Evolutionary conservation across 257 asterid genomes (phyloP).

Genomic region (Jacaranda mimosifolia): DNA sequence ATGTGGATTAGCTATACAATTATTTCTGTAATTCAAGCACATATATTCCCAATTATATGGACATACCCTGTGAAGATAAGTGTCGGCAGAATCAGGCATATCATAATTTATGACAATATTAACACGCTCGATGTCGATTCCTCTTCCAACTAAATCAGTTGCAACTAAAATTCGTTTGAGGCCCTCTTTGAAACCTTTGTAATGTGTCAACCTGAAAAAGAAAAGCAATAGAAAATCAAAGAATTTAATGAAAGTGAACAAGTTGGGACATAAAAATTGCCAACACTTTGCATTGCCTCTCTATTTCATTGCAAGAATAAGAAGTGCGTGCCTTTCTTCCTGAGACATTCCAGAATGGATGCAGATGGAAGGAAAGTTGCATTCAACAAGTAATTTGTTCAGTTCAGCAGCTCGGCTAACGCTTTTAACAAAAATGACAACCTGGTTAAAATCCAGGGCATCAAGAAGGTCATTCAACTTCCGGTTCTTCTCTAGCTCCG

Average conservation of each 20-base stretch:
- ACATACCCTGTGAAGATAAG: constrained; percentile 79
- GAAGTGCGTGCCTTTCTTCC: constrained; percentile 66
- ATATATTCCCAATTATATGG: not conserved
- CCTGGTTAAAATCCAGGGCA: constrained; percentile 87
- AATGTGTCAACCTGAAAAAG: constrained; percentile 66
- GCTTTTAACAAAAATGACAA: constrained; percentile 79
- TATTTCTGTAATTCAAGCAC: not conserved
- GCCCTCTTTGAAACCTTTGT: constrained; percentile 87
- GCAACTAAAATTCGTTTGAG: constrained; percentile 83
- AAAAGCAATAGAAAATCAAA: constrained; percentile 21
- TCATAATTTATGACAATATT: constrained; percentile 84
- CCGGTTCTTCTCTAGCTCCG: constrained; percentile 81
- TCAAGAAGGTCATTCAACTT: constrained; percentile 87
- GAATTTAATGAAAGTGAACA: not conserved
- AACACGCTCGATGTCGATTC: constrained; percentile 86
- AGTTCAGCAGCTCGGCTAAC: constrained; percentile 77
- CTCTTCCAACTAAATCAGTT: constrained; percentile 86
- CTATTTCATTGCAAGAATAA: not conserved
- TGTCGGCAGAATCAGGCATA: constrained; percentile 92
- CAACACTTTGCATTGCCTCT: not conserved
- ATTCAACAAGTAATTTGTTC: constrained; percentile 80
- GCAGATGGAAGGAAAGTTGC: constrained; percentile 88
- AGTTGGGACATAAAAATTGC: not conserved
- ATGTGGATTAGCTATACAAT: not conserved
- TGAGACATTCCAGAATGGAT: constrained; percentile 94